phyloP scores from a whole-genome alignment of 2,329 filamentous ascomycete species.

The Aspergillus neoniger region DNA sequence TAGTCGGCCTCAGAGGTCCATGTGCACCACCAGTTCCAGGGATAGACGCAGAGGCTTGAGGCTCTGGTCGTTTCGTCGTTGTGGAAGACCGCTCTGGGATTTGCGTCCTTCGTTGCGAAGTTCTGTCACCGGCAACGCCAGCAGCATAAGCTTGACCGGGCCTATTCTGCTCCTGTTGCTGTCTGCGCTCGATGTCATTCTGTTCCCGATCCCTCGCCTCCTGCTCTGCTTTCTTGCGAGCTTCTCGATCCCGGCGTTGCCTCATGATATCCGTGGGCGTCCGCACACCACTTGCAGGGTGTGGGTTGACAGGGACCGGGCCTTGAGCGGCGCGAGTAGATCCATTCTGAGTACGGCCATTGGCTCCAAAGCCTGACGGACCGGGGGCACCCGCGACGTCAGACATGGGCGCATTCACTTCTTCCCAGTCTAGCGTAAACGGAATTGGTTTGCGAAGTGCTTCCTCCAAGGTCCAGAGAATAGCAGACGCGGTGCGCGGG shows the following conservation, averaged over 20 bases:
- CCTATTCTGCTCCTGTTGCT: constrained; percentile 39
- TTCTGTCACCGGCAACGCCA: constrained; percentile 39
- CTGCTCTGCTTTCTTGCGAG: constrained; percentile 66
- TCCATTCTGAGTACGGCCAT: constrained; percentile 60
- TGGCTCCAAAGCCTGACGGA: constrained; percentile 48
- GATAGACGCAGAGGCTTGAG: constrained; percentile 17
- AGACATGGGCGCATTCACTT: constrained; percentile 91
- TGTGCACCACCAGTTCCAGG: constrained; percentile 10
- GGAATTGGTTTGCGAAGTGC: constrained; percentile 77
- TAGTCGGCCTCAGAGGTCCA: constrained; percentile 17
- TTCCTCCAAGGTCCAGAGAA: constrained; percentile 90
- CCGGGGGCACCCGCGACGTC: constrained; percentile 68
- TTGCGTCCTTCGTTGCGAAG: constrained; percentile 21
- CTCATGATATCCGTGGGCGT: constrained; percentile 92
- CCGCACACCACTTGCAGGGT: constrained; percentile 63
- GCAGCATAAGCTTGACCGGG: constrained; percentile 46
- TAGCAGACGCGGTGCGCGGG: constrained; percentile 80
- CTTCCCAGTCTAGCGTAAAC: constrained; percentile 80
- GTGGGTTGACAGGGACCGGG: constrained; percentile 55
- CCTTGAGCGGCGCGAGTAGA: constrained; percentile 54
- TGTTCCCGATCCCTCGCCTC: constrained; percentile 61
- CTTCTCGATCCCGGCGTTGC: constrained; percentile 75
- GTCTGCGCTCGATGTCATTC: constrained; percentile 51
- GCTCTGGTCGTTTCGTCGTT: constrained; percentile 21
- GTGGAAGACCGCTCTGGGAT: constrained; percentile 13